These are phyloP conservation scores for Cyclanthera cordifolia DNA, from an alignment of 306 rosid genomes.

Conservation along the genomic window DNA sequence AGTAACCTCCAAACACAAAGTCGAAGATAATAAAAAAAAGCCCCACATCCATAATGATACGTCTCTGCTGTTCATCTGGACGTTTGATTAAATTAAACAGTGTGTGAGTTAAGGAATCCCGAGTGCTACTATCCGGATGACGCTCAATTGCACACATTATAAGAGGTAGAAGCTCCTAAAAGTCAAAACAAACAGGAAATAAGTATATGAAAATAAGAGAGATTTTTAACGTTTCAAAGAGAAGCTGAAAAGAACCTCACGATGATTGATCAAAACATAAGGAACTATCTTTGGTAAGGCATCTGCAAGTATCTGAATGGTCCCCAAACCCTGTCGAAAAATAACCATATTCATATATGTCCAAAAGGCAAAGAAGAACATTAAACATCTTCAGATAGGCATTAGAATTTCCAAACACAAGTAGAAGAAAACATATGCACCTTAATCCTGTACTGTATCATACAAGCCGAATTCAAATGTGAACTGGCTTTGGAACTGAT, in stretches of 20 bases:
- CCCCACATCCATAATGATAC: conserved; percentile 91
- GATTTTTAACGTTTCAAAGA: neutral
- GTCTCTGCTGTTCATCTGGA: conserved; percentile 90
- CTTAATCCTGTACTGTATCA: neutral
- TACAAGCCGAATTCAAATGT: neutral
- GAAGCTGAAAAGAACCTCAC: conserved; percentile 51
- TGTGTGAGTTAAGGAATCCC: conserved; percentile 97
- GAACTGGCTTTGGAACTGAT: conserved; percentile 29
- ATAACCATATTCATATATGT: conserved; percentile 16
- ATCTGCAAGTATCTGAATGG: conserved; percentile 87
- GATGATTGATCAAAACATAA: conserved; percentile 91
- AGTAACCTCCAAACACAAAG: conserved; percentile 7
- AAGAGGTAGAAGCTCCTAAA: conserved; percentile 92
- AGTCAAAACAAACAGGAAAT: neutral
- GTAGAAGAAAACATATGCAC: conserved; percentile 5
- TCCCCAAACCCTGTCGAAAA: conserved; percentile 62
- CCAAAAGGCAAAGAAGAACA: neutral
- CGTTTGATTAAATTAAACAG: conserved; percentile 93
- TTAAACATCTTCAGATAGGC: neutral
- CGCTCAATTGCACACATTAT: conserved; percentile 97
- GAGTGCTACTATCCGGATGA: conserved; percentile 83
- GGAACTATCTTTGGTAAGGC: conserved; percentile 98
- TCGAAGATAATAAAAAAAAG: conserved; percentile 1
- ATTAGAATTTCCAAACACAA: neutral
- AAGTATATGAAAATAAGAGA: conserved; percentile 13